These are phyloP conservation scores for Epichloe festucae DNA, from an alignment of 2,329 filamentous ascomycete species.

Conservation along the genomic window DNA sequence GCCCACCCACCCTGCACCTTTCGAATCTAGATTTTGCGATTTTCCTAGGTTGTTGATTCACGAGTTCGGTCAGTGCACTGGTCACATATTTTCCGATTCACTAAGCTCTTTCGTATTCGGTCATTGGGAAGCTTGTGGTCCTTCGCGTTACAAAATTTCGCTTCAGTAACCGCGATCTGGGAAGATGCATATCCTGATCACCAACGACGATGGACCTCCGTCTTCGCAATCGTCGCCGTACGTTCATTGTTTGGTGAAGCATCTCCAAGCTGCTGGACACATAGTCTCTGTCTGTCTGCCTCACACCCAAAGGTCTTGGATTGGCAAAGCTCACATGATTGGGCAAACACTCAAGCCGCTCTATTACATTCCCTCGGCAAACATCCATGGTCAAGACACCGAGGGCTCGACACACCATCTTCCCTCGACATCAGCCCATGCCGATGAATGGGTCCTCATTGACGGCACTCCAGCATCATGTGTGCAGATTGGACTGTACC, in stretches of 20 bases:
- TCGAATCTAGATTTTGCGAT: neutral
- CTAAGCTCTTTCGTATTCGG: neutral
- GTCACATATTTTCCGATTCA: neutral
- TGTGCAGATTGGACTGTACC: constrained; percentile 69
- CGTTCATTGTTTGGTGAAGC: constrained; percentile 58
- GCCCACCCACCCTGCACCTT: neutral
- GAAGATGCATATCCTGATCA: constrained; percentile 50
- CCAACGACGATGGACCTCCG: constrained; percentile 73
- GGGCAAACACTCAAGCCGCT: constrained; percentile 73
- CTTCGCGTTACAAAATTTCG: neutral
- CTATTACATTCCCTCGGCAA: constrained; percentile 58
- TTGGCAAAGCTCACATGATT: constrained; percentile 94
- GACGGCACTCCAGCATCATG: constrained; percentile 72
- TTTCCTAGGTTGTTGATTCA: neutral
- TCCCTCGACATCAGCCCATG: constrained; percentile 38
- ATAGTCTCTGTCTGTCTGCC: constrained; percentile 85
- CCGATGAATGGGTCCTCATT: constrained; percentile 70
- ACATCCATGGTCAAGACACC: constrained; percentile 26
- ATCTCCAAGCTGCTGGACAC: constrained; percentile 64
- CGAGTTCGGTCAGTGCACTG: neutral
- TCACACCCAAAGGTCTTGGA: constrained; percentile 89
- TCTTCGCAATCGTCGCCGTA: constrained; percentile 69
- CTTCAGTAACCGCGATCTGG: neutral
- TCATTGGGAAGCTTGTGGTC: neutral
- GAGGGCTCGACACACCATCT: constrained; percentile 53